Base-by-base conservation (phyloP, 352 stramenopile species). In the Phytophthora sp. region DNA sequence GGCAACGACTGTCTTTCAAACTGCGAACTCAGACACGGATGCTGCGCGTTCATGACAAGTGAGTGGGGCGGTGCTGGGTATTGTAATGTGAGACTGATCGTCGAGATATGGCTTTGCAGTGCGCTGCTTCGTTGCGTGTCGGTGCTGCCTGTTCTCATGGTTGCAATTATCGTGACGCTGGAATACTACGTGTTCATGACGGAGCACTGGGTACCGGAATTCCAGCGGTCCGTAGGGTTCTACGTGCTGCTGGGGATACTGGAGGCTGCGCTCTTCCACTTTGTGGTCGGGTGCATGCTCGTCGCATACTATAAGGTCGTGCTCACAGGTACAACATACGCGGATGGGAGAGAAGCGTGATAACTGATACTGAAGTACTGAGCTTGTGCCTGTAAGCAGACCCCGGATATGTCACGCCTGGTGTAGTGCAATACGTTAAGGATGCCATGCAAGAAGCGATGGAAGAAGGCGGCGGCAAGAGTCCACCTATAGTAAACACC, bases 41-140 rank as follows among this genome's bases (percentile, higher is more conserved):
- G 84, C 72, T 93, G 53, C 84, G 84, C 41, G 75, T 90, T 58
- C 84, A 91, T 63, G 76, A 91, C 63, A 93, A 82, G 84, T 93
- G 38, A 21, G 64, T 29, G 15, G 7, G n/a, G 1, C 36, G n/a
- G n/a, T 24, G 33, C 13, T 35, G 35, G 45, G 36, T 44, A 33
- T 52, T 8, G n/a, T n/a, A 15, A 11, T 35, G 18, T 21, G 12
- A 39, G 16, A 9, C 35, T 55, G 24, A n/a, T 39, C 7, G 7
- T 56, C 44, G 39, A 33, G 15, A 5, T 39, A 24, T 36, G 27
- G 38, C n/a, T 57, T 26, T 50, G 15, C 44, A 93, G 84, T 79
- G 66, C 47, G 26, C 71, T 90, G 30, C 76, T 93, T 58, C 82
- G 84, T 11, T 66, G 71, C n/a, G 79, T 88, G 27, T 91, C 85